Percentiles rank a stretch among this genome's conserved stretches.
Conservation (phyloP, 768 basidiomycete species). For the Leccinum pellstonianum region DNA sequence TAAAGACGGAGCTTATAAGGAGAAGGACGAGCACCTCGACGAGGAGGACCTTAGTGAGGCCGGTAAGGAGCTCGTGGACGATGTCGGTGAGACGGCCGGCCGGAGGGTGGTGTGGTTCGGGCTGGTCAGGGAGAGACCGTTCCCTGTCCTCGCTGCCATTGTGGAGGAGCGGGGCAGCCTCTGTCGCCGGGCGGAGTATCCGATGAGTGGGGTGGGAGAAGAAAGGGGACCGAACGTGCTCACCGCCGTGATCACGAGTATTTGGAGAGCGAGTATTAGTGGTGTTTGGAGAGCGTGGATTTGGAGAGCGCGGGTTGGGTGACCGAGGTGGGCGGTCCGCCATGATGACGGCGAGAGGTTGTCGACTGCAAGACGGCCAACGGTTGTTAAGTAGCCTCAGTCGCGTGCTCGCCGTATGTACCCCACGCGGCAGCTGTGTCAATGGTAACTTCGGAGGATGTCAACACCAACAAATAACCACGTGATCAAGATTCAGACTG, state of each 20-base stretch:
- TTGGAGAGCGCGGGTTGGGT: conserved; percentile 45
- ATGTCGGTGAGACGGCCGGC: conserved; percentile 44
- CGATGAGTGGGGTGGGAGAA: conserved; percentile 5
- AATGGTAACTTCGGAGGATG: conserved; percentile 7
- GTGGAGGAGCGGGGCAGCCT: conserved; percentile 62
- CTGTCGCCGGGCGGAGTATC: conserved; percentile 35
- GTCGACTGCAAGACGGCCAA: conserved; percentile 1
- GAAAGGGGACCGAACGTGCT: background rate
- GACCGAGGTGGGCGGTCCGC: conserved; percentile 53
- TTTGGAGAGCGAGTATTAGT: conserved; percentile 36
- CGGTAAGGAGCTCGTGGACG: conserved; percentile 76
- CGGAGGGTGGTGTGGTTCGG: conserved; percentile 36
- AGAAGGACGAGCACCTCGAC: conserved; percentile 73
- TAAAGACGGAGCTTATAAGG: conserved; percentile 81
- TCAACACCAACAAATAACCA: conserved; percentile 20
- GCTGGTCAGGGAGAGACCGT: conserved; percentile 31
- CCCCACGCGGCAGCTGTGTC: conserved; percentile 23
- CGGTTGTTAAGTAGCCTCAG: conserved; percentile 29
- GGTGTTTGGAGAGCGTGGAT: conserved; percentile 44
- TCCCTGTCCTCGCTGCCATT: conserved; percentile 46
- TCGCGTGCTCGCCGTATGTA: conserved; percentile 30
- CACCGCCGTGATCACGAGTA: conserved; percentile 64
- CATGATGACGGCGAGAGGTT: conserved; percentile 42
- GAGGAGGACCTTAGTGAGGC: conserved; percentile 80
- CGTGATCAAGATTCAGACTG: conserved; percentile 1